Percentiles rank a stretch among this genome's conserved stretches.
These are phyloP conservation scores for Metschnikowia matae DNA, from an alignment of 805 yeast species.

Conservation along the genomic window DNA sequence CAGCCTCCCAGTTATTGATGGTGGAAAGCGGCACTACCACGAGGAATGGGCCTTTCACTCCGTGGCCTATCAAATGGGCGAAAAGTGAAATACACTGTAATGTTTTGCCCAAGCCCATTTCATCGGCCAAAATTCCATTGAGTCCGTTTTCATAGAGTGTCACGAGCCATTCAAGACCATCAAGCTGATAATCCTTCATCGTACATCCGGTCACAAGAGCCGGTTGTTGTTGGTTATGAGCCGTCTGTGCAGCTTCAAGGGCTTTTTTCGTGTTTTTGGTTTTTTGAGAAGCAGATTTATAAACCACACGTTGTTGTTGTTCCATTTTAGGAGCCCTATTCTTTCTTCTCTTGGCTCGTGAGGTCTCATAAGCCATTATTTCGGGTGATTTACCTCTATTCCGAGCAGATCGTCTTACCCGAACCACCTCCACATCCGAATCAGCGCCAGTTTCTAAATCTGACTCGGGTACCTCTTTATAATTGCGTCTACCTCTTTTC, in stretches of 20 bases:
- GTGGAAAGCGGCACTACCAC: slow-evolving; percentile 83
- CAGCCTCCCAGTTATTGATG: slow-evolving; percentile 78
- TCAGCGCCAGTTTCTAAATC: no score
- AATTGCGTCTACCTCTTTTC: no score
- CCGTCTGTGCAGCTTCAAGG: slow-evolving; percentile 24
- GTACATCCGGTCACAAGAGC: slow-evolving; percentile 41
- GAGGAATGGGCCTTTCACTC: slow-evolving; percentile 72
- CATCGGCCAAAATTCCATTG: slow-evolving; percentile 94
- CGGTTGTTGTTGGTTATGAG: slow-evolving; percentile 29
- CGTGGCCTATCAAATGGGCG: slow-evolving; percentile 73
- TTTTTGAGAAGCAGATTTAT: neutral
- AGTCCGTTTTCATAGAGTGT: slow-evolving; percentile 89
- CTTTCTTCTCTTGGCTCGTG: neutral
- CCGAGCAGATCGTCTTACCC: neutral
- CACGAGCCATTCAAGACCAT: slow-evolving; percentile 87
- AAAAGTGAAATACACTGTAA: slow-evolving; percentile 79
- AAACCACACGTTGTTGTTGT: neutral
- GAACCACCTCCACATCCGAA: neutral
- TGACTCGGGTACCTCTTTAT: no score
- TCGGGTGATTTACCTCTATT: neutral
- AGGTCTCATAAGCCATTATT: neutral
- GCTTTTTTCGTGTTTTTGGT: slow-evolving; percentile 20
- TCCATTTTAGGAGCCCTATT: neutral
- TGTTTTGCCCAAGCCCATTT: slow-evolving; percentile 97
- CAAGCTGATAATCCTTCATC: slow-evolving; percentile 80